A percentile compares a stretch with the other conserved stretches of the same genome.
Conservation (phyloP, 2,329 filamentous ascomycete genomes). For the Fusarium papillatum region DNA sequence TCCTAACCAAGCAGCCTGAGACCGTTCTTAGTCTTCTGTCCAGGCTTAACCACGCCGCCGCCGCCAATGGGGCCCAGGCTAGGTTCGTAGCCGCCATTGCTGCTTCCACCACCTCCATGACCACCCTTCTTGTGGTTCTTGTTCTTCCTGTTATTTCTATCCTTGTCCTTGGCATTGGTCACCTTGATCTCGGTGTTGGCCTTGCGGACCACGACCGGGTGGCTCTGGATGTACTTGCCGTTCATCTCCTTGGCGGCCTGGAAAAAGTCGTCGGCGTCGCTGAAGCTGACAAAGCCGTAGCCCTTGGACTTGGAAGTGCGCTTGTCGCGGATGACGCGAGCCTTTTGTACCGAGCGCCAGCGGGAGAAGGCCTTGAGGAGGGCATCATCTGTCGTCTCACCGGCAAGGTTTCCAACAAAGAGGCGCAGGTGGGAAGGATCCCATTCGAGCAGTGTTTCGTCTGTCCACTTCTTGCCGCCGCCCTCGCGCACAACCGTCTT, state of each 20-base stretch:
- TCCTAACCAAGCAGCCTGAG: constrained; percentile 70
- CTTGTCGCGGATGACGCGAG: constrained; percentile 94
- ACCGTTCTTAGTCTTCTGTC: constrained; percentile 77
- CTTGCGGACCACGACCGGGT: constrained; percentile 89
- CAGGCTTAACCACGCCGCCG: constrained; percentile 71
- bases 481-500: constrained; percentile 92
- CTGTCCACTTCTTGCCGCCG: constrained; percentile 93
- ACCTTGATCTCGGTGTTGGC: constrained; percentile 94
- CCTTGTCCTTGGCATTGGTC: constrained; percentile 74
- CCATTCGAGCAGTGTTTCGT: constrained; percentile 92
- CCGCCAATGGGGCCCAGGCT: constrained; percentile 63
- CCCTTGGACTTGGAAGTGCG: constrained; percentile 96
- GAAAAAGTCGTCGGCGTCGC: constrained; percentile 96
- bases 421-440: constrained; percentile 94
- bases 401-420: constrained; percentile 96
- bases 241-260: constrained; percentile 98
- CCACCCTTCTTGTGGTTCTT: constrained; percentile 54
- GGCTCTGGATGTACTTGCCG: constrained; percentile 98
- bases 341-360: constrained; percentile 91
- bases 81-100: constrained; percentile 60
- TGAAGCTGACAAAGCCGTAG: constrained; percentile 97
- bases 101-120: constrained; percentile 43
- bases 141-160: constrained; percentile 52
- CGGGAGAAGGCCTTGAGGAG: constrained; percentile 93
- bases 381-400: constrained; percentile 97